A percentile compares a stretch with the other conserved stretches of the same genome.
Evolutionary conservation across 2,329 filamentous ascomycete genomes (phyloP).

Genomic region (Colletotrichum costaricense): DNA sequence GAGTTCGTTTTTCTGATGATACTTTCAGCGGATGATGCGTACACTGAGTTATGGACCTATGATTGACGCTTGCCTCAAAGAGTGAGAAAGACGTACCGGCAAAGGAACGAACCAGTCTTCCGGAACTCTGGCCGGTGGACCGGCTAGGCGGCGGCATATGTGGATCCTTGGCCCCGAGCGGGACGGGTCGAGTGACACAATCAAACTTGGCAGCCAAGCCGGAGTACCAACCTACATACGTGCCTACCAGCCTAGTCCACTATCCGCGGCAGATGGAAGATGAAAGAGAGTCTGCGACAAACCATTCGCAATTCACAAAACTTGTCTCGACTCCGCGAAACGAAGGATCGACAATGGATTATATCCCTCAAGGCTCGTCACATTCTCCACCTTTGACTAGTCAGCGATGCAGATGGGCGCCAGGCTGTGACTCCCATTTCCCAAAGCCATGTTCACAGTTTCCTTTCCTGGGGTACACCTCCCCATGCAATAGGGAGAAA

Average conservation of each 20-base stretch:
- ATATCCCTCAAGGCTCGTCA: neutral
- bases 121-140: conserved; percentile 2
- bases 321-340: neutral
- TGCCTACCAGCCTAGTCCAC: neutral
- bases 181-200: conserved; percentile 24
- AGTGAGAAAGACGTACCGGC: conserved; percentile 7
- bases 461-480: neutral
- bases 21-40: conserved; percentile 1
- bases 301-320: neutral
- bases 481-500: too few species aligned
- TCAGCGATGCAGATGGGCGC: neutral
- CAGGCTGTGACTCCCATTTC: neutral
- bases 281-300: neutral
- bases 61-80: neutral
- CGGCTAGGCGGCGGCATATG: conserved; percentile 17
- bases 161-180: conserved; percentile 19
- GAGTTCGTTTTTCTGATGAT: neutral
- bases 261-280: neutral
- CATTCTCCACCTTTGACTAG: neutral
- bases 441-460: neutral
- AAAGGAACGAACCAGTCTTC: conserved; percentile 10
- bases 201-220: conserved; percentile 6
- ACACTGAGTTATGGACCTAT: neutral
- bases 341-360: neutral
- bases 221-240: neutral